Base-by-base conservation (phyloP, 805 yeast species). In the Candida sakaeoensis region DNA sequence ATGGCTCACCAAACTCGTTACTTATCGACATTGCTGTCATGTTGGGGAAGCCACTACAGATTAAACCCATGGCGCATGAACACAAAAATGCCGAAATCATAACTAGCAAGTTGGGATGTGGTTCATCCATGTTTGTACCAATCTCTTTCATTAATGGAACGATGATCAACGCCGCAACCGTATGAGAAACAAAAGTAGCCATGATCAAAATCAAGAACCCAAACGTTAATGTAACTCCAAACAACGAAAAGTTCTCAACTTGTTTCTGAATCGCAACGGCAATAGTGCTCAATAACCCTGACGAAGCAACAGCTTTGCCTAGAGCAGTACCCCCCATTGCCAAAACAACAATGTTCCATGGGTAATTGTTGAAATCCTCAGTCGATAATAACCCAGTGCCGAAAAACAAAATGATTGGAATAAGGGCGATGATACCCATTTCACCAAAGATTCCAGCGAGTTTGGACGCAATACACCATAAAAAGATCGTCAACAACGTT, bases 261-360 rank as follows among this genome's bases (percentile, higher is more conserved):
- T 74, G 63, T 2, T 61, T 53, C 54, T 85, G 88, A 43, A 93
- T 85, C 1, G 69, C 58, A 2, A 64, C 49, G 0, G 99, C 98
- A 44, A 90, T 82, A 0, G 91, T 81, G 5, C 79, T 72, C 41
- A 91, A 71, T 41, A 91, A 68, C 0, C 98, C 98, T 1, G 96
- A 87, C 7, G 93, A 82, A 1, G 95, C 80, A 1, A 91, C 98
- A 0, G 96, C 96, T 58, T 88, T 89, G 41, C 99, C 99, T 37
- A 91, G 69, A 0, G 96, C 95, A 38, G 91, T 77, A 46, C 99
- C 99, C 23, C 99, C 99, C 99, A 91, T 93, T 3, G 98, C 97
- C 47, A 91, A 71, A 33, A 91, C 79, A 8, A 93, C 93, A 51
- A 91, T 93, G 4, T 95, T 89, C 99, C 99, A 91, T 48, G 95